Conservation (phyloP, 345 rosid species). For the Arabidopsis arenosa region DNA sequence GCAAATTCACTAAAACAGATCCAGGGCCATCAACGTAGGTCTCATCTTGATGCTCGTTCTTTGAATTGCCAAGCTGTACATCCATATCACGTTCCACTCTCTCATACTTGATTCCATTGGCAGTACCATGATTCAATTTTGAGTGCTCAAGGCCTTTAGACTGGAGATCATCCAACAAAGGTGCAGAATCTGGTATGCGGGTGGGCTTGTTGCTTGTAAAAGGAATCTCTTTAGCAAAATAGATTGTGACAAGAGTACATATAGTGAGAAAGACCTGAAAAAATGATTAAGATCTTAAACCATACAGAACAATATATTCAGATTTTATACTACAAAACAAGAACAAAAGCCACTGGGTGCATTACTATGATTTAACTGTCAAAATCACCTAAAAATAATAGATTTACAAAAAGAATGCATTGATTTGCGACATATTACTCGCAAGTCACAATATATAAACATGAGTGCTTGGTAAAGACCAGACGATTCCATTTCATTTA, state of each 20-base stretch:
- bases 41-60: constrained; percentile 54
- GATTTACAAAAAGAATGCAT: background rate
- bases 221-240: constrained; percentile 89
- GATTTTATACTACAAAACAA: constrained; percentile 9
- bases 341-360: constrained; percentile 8
- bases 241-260: constrained; percentile 84
- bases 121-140: constrained; percentile 51
- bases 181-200: constrained; percentile 74
- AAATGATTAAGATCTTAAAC: constrained; percentile 12
- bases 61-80: constrained; percentile 48
- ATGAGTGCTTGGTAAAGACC: constrained; percentile 2
- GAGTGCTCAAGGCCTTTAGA: constrained; percentile 55
- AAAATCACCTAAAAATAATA: constrained; percentile 1
- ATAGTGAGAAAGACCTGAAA: constrained; percentile 82
- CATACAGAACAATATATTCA: background rate
- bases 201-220: constrained; percentile 50
- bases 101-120: constrained; percentile 48
- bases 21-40: constrained; percentile 79
- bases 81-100: constrained; percentile 50
- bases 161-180: constrained; percentile 68
- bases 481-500: background rate
- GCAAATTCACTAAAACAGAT: constrained; percentile 84
- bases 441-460: constrained; percentile 22
- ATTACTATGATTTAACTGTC: constrained; percentile 1
- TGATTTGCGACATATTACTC: constrained; percentile 12